Evolutionary conservation across 257 asterid species (phyloP).

Genomic region (Forsythia viridissima): DNA sequence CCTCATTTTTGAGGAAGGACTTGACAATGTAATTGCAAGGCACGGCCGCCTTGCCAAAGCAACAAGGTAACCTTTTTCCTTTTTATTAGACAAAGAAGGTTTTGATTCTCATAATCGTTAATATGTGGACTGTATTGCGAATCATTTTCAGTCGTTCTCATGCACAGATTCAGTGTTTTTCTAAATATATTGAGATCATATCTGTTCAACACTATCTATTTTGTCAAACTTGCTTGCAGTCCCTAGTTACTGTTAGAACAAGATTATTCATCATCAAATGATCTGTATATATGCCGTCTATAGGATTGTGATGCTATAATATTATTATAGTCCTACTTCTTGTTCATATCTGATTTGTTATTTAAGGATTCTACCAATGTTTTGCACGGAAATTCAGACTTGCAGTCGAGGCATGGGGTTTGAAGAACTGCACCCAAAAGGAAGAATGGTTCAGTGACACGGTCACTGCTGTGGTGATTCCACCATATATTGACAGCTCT

Average conservation of each 20-base stretch:
- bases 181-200: not conserved
- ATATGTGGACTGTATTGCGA: not conserved
- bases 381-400: slow-evolving; percentile 45
- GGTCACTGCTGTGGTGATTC: slow-evolving; percentile 89
- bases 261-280: not conserved
- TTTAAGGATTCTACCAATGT: not conserved
- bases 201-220: not conserved
- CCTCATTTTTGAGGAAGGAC: slow-evolving; percentile 96
- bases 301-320: too few species aligned
- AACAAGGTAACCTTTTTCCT: slow-evolving; percentile 55
- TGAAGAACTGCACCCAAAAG: slow-evolving; percentile 98
- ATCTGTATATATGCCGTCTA: too few species aligned
- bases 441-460: slow-evolving; percentile 97
- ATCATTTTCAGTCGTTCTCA: not conserved
- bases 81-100: not conserved
- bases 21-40: slow-evolving; percentile 83
- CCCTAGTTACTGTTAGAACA: not conserved
- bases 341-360: not conserved
- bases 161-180: not conserved
- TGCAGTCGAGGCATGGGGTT: slow-evolving; percentile 99
- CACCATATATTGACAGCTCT: slow-evolving; percentile 74
- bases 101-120: not conserved
- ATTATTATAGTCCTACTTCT: too few species aligned
- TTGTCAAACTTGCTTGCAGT: not conserved
- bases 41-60: slow-evolving; percentile 90